phyloP scores from a whole-genome alignment of 768 basidiomycete species.

The Russula emetica region DNA sequence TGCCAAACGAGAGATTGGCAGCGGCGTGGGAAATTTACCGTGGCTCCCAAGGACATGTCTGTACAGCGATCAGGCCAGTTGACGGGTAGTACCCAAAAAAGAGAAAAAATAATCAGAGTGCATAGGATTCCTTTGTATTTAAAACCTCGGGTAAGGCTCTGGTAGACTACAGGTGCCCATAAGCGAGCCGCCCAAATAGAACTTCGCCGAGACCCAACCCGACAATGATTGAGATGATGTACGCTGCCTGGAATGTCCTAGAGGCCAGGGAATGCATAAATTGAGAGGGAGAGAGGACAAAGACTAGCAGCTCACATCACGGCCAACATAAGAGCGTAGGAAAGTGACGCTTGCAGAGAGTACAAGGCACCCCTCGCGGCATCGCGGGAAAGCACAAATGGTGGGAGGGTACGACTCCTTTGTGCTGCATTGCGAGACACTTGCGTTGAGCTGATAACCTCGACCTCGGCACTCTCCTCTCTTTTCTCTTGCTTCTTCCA shows the following conservation, averaged over 20 bases:
- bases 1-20: too few relatives aligned
- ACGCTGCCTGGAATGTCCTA: slow-evolving; percentile 84
- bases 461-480: background rate
- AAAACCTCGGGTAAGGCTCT: background rate
- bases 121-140: background rate
- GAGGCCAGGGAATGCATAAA: slow-evolving; percentile 22
- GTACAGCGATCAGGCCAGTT: background rate
- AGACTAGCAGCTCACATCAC: slow-evolving; percentile 56
- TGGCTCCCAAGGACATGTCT: too few relatives aligned
- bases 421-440: slow-evolving; percentile 19
- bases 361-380: slow-evolving; percentile 64
- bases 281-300: background rate
- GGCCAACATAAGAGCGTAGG: slow-evolving; percentile 73
- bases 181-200: slow-evolving; percentile 55
- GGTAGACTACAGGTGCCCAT: slow-evolving; percentile 12
- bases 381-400: slow-evolving; percentile 67
- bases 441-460: background rate
- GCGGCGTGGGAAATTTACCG: too few relatives aligned
- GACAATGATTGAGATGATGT: slow-evolving; percentile 63
- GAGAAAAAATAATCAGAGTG: background rate
- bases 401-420: slow-evolving; percentile 43
- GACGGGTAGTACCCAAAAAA: background rate
- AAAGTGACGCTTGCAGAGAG: slow-evolving; percentile 56
- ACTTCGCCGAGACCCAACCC: slow-evolving; percentile 75
- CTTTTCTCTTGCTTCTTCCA: slow-evolving; percentile 3